Conservation (phyloP, 805 yeast species). For the Zygoascus ofunaensis region DNA sequence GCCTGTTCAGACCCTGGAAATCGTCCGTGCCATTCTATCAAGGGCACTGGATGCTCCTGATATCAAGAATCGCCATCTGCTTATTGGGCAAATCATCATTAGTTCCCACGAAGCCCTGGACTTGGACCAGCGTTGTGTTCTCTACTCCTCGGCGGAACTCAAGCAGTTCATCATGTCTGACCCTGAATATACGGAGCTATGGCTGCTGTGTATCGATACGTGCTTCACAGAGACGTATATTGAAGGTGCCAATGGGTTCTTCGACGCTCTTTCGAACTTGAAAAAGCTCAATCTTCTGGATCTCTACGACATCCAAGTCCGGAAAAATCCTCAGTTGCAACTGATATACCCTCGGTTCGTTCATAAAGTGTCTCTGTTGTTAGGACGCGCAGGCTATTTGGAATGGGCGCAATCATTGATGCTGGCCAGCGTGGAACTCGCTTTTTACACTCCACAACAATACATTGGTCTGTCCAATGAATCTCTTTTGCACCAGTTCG, state of each 20-base stretch:
- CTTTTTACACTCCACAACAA: slow-evolving; percentile 9
- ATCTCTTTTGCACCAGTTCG: slow-evolving; percentile 5
- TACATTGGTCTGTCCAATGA: not conserved
- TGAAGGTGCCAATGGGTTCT: not conserved
- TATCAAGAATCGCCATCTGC: not conserved
- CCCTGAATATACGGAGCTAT: not conserved
- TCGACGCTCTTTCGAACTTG: not conserved
- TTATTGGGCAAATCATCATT: too few species aligned
- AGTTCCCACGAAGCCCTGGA: not conserved
- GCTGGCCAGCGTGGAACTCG: slow-evolving; percentile 17
- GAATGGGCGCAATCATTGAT: slow-evolving; percentile 18
- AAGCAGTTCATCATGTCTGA: not conserved
- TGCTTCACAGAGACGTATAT: not conserved
- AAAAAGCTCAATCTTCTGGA: slow-evolving; percentile 6
- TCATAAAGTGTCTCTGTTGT: slow-evolving; percentile 1
- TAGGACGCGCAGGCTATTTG: slow-evolving; percentile 15
- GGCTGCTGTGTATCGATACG: not conserved
- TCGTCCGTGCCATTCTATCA: not conserved
- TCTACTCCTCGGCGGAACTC: not conserved
- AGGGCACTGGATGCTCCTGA: not conserved
- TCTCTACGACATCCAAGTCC: not conserved
- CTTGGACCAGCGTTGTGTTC: not conserved
- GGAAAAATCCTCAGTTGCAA: not conserved
- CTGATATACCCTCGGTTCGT: slow-evolving; percentile 5
- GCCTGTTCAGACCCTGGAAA: not conserved